These are phyloP conservation scores for Eragrostis nindensis DNA, from an alignment of 176 grass and related monocot genomes.

Conservation along the genomic window DNA sequence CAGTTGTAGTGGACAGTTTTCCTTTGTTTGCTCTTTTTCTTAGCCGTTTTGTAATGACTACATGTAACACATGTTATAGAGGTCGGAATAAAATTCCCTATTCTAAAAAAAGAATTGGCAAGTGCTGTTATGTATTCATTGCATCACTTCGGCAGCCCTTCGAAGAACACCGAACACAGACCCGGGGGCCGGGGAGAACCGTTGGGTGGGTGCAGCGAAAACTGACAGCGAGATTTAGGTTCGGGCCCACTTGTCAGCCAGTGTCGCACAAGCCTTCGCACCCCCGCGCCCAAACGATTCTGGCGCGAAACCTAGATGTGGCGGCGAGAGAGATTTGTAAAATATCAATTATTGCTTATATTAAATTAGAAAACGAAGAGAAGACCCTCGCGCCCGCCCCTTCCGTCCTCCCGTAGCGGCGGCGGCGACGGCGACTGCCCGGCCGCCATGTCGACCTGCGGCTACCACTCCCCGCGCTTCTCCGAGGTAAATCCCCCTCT, in stretches of 20 bases:
- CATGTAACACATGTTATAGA: too few relatives aligned
- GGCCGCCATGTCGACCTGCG: conserved; percentile 58
- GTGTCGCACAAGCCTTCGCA: background rate
- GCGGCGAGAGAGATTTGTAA: background rate
- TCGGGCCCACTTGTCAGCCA: background rate
- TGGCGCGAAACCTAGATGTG: conserved; percentile 46
- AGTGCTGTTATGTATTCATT: too few relatives aligned
- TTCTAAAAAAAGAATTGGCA: too few relatives aligned
- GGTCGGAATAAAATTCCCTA: too few relatives aligned
- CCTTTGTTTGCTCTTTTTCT: too few relatives aligned
- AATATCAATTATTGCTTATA: background rate
- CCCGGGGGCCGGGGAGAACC: background rate
- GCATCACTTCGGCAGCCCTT: background rate
- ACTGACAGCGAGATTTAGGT: background rate
- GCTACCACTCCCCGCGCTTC: conserved; percentile 75
- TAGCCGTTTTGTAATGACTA: too few relatives aligned
- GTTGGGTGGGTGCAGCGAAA: background rate
- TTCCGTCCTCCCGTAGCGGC: conserved; percentile 37
- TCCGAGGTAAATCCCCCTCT: conserved; percentile 66
- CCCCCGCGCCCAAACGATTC: background rate
- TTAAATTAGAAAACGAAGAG: background rate
- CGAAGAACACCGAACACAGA: background rate
- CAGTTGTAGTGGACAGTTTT: too few relatives aligned
- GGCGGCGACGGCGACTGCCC: conserved; percentile 35
- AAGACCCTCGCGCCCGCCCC: conserved; percentile 19